Percentiles rank a stretch among this genome's conserved stretches.
Evolutionary conservation across 192 early-diverging fungal species (phyloP).

Genomic region (Backusella tuberculispora): DNA sequence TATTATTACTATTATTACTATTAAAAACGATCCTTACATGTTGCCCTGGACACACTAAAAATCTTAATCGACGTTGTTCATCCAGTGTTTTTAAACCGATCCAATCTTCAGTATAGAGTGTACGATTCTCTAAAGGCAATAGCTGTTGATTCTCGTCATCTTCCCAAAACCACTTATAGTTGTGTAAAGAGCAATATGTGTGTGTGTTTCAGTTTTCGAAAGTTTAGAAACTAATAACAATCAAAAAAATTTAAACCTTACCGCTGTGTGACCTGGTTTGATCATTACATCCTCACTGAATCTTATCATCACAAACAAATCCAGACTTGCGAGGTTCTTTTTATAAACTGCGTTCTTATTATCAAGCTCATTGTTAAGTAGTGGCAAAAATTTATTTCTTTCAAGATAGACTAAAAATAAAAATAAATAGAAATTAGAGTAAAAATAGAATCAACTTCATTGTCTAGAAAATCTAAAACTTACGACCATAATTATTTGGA

Average conservation of each 20-base stretch:
- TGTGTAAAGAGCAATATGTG: no score
- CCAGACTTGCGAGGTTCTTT: conserved; percentile 59
- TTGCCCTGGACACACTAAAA: conserved; percentile 50
- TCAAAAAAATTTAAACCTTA: conserved; percentile 39
- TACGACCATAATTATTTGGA: conserved; percentile 25
- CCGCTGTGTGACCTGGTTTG: conserved; percentile 60
- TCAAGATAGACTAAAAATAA: conserved; percentile 73
- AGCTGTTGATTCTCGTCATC: conserved; percentile 56
- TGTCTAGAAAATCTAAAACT: neutral
- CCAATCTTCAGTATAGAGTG: conserved; percentile 72
- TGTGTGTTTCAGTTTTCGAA: neutral
- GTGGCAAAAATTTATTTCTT: conserved; percentile 84
- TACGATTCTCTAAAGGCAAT: conserved; percentile 56
- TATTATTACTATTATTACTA: neutral
- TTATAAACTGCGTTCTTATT: conserved; percentile 63
- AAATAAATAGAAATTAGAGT: no score
- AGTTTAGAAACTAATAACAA: conserved; percentile 5
- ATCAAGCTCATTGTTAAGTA: conserved; percentile 80
- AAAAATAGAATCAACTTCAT: neutral
- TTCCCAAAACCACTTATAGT: conserved; percentile 73
- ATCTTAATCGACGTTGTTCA: conserved; percentile 47
- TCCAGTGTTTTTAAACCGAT: conserved; percentile 66
- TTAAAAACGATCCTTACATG: conserved; percentile 51
- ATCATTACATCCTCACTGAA: conserved; percentile 84
- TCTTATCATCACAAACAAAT: conserved; percentile 81